phyloP scores from a whole-genome alignment of 2,329 filamentous ascomycete genomes.

The Biscogniauxia mediterranea region DNA sequence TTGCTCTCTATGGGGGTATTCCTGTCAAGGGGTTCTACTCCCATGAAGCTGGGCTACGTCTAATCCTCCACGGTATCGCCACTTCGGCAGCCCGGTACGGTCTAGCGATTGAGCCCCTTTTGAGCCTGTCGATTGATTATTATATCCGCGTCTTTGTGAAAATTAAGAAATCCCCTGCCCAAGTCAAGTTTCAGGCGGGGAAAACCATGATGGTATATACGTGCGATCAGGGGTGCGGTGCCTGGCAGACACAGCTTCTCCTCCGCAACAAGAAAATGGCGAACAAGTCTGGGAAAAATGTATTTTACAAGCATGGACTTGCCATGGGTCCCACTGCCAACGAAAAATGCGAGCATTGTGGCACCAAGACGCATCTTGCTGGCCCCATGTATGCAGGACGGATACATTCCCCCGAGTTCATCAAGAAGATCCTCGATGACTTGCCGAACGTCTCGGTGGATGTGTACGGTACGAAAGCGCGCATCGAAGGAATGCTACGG shows the following conservation, averaged over 20 bases:
- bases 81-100: conserved; percentile 81
- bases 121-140: conserved; percentile 94
- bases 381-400: conserved; percentile 95
- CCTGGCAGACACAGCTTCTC: conserved; percentile 81
- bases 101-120: conserved; percentile 81
- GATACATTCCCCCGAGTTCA: conserved; percentile 80
- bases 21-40: conserved; percentile 81
- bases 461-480: conserved; percentile 74
- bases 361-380: conserved; percentile 78
- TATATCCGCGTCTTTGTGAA: conserved; percentile 88
- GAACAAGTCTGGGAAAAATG: conserved; percentile 68
- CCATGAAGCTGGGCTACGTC: conserved; percentile 83
- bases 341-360: conserved; percentile 76
- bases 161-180: conserved; percentile 73
- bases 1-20: conserved; percentile 86
- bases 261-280: conserved; percentile 64
- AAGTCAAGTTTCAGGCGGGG: conserved; percentile 85
- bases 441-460: conserved; percentile 65
- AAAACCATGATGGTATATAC: conserved; percentile 93
- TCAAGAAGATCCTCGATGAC: conserved; percentile 72
- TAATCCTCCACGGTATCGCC: conserved; percentile 82
- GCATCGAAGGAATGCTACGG: conserved; percentile 88
- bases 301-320: conserved; percentile 76
- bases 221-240: conserved; percentile 88
- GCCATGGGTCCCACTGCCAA: conserved; percentile 67